Base-by-base conservation (phyloP, 73 alveolate species). In the Effrenium voratum region DNA sequence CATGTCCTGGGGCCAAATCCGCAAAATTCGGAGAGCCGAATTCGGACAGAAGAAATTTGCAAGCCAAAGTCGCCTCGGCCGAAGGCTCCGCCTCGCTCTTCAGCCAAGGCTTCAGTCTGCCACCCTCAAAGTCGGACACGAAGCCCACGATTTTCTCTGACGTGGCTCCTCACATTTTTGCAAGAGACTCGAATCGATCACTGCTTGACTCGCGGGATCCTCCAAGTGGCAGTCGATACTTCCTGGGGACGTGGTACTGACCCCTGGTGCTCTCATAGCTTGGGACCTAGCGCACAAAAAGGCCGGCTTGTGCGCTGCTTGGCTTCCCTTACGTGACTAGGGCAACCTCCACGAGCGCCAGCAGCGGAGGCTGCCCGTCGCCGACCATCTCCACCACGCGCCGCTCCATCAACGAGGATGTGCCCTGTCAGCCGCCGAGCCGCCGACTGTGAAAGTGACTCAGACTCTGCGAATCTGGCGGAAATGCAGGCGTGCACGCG, bases 1-100 rank as follows among this genome's bases (percentile, higher is more conserved):
- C 84, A 87, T 41, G 50, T 87, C 95, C 95, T 87, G 81, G 59
- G 28, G 40, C 26, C 46, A 38, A 10, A 52, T 30, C 34, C 40
- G 44, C 72, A 57, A 12, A 15, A 55, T 55, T 22, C 26, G 82
- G 50, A 72, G 50, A n/a, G 49, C 83, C 83, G 28, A n/a, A 34
- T 5, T 22, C 30, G 41, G 76, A 63, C 76, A 63, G 4, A 22
- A 38, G n/a, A 22, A 22, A 57, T 0, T 55, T 55, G 22, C 68
- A 55, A 22, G 28, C 1, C 72, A 57, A 46, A 30, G 5, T 0
- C 49, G 44, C 95, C 95, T 87, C 95, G 8, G 95, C 84, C 8
- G 95, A 60, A 0, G 98, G 98, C 63, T 91, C 98, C 13, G 98
- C 90, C 59, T 91, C 98, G 46, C 98, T 91, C 59, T 72, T 68